Evolutionary conservation across 2,329 filamentous ascomycete species (phyloP), one percentile per base, ranked within the genome.

Genomic region (Tolypocladium amazonense): DNA sequence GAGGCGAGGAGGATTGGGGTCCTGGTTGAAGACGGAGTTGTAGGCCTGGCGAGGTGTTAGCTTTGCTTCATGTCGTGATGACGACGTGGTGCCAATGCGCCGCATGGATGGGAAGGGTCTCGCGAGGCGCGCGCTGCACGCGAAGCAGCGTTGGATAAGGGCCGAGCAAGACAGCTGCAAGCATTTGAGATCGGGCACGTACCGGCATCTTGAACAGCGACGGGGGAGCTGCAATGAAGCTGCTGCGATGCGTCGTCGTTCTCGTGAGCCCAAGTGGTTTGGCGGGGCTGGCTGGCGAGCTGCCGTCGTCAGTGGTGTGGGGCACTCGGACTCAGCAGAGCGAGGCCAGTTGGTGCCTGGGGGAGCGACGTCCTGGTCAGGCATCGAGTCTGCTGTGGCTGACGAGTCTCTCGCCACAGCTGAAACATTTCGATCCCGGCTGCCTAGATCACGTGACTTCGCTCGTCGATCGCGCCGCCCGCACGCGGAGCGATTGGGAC

Each of bases 1-100:
- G 66, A 81, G 76, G 60, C 79, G 80, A 47, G 80, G 80, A 63
- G 75, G 72, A 65, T 79, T 88, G 80, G 83, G 91, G 84, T 85
- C 93, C 78, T 75, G 87, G 85, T 88, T 88, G 86, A 97, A 97
- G 82, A 96, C 89, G 75, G 90, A 96, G 83, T 97, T 95, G 83
- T 97, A 97, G 77, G 93, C 93, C 91, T 96, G 65, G 61, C 63
- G 58, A 14, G 30, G 12, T n/a, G 30, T 53, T 15, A 53, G 50
- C 25, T 35, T 2, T 14, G 50, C 5, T n/a, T 20, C 18, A 8
- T 23, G 18, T 53, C 3, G 50, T 14, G 50, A 53, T 53, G 50
- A 53, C 11, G 50, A 53, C 18, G 30, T n/a, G 2, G 25, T 5
- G 11, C 6, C 27, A 30, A 23, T 35, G 50, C 50, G 50, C 30